Evolutionary conservation across 805 yeast species (phyloP).

Genomic region (Yarrowia divulgata): DNA sequence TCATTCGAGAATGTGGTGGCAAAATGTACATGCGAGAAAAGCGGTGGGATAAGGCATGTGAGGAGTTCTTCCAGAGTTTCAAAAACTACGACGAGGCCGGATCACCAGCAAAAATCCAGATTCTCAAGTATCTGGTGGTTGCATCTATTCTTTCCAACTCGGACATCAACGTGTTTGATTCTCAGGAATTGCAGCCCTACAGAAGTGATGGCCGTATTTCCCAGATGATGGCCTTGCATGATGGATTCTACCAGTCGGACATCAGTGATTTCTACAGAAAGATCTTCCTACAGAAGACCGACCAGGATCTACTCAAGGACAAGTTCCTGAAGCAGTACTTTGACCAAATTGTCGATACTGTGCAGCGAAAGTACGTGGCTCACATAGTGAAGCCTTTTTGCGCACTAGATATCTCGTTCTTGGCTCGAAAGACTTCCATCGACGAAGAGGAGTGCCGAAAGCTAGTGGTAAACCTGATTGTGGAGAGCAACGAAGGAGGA

Average conservation of each 20-base stretch:
- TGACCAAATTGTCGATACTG: slow-evolving; percentile 27
- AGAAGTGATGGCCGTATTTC: slow-evolving; percentile 48
- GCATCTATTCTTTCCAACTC: slow-evolving; percentile 63
- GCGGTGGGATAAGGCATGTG: slow-evolving; percentile 65
- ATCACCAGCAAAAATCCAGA: slow-evolving; percentile 62
- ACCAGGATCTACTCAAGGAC: slow-evolving; percentile 24
- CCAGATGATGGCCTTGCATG: slow-evolving; percentile 49
- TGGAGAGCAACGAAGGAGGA: slow-evolving; percentile 15
- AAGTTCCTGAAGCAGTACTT: slow-evolving; percentile 25
- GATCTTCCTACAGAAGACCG: slow-evolving; percentile 35
- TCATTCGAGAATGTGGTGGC: slow-evolving; percentile 80
- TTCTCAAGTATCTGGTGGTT: slow-evolving; percentile 67
- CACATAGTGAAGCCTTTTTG: slow-evolving; percentile 25
- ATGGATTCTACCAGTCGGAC: slow-evolving; percentile 49
- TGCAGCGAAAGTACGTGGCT: slow-evolving; percentile 31
- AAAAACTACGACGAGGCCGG: slow-evolving; percentile 72
- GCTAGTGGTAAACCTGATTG: slow-evolving; percentile 23
- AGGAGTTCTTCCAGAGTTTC: slow-evolving; percentile 62
- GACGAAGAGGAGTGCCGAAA: slow-evolving; percentile 31
- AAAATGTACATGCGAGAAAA: slow-evolving; percentile 65
- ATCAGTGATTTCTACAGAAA: slow-evolving; percentile 43
- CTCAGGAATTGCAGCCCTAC: slow-evolving; percentile 72
- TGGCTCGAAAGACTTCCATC: slow-evolving; percentile 19
- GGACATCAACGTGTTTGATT: slow-evolving; percentile 75
- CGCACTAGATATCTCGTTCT: slow-evolving; percentile 15